Percentiles rank a stretch among this genome's conserved stretches.
phyloP scores from a whole-genome alignment of 345 rosid genomes.

The Raphanus sativus region DNA sequence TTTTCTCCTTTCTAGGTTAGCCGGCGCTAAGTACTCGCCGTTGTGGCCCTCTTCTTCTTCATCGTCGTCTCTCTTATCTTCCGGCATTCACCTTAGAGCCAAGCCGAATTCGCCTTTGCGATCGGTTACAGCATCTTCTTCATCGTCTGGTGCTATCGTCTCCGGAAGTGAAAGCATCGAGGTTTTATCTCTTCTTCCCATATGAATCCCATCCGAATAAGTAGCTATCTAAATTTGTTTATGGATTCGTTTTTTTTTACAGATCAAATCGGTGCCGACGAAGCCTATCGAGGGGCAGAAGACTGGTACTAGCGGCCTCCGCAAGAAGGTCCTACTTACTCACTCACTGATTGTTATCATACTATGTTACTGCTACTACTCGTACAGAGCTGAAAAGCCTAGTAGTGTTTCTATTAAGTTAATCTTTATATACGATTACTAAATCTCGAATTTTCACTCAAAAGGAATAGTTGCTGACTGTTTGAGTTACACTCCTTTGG shows the following conservation, averaged over 20 bases:
- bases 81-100: conserved; percentile 37
- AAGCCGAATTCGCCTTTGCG: conserved; percentile 19
- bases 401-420: not conserved
- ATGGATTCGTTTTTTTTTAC: not conserved
- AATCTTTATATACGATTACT: not conserved
- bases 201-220: not conserved
- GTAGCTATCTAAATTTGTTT: not conserved
- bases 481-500: no score
- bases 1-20: conserved; percentile 27
- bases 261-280: conserved; percentile 68
- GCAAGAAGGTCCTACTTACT: conserved; percentile 52
- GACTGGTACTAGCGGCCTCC: conserved; percentile 82
- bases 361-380: not conserved
- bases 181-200: conserved; percentile 33
- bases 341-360: not conserved
- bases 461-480: not conserved
- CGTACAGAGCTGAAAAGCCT: not conserved
- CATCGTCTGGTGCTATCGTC: conserved; percentile 58
- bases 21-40: conserved; percentile 24
- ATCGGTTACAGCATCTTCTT: conserved; percentile 46
- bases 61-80: conserved; percentile 37
- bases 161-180: conserved; percentile 73
- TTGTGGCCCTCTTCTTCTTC: not conserved
- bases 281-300: conserved; percentile 82
- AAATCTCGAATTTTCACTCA: not conserved